Percentiles rank a stretch among this genome's conserved stretches.
Conservation (phyloP, 768 basidiomycete genomes). For the Lentinula edodes region DNA sequence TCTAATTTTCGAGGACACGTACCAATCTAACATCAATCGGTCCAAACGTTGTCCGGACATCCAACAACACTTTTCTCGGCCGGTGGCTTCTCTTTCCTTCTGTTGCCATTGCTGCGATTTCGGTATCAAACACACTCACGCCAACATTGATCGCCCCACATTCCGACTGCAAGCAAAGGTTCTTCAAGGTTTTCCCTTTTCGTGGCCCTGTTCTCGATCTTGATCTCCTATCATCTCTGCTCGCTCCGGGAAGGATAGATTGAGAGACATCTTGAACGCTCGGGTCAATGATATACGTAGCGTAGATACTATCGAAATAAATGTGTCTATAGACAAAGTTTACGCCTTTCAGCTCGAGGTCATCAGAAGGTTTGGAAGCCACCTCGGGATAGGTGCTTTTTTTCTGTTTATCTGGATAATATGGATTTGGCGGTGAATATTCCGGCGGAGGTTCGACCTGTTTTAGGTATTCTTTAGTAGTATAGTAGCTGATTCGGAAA, state of each 20-base stretch:
- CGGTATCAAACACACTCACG: not conserved
- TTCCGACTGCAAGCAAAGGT: not conserved
- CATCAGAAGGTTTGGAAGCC: not conserved
- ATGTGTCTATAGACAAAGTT: not conserved
- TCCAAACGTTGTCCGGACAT: not conserved
- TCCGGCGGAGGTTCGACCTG: not conserved
- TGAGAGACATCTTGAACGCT: not conserved
- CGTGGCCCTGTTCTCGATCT: too few species aligned
- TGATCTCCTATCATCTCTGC: not conserved
- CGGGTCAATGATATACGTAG: not conserved
- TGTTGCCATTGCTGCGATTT: not conserved
- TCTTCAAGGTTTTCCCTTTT: not conserved
- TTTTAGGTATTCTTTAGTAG: not conserved
- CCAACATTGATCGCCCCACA: not conserved
- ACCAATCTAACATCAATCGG: not conserved
- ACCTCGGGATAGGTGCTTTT: not conserved
- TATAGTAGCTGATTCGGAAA: not conserved
- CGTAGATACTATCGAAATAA: not conserved
- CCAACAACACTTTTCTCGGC: not conserved
- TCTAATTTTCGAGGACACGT: not conserved
- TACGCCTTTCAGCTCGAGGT: not conserved
- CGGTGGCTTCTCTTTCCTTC: not conserved
- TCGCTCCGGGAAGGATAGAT: not conserved
- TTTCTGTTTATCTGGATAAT: not conserved
- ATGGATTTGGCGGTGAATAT: not conserved